Evolutionary conservation across 805 yeast species (phyloP).

Genomic region (Wickerhamiella galacta): DNA sequence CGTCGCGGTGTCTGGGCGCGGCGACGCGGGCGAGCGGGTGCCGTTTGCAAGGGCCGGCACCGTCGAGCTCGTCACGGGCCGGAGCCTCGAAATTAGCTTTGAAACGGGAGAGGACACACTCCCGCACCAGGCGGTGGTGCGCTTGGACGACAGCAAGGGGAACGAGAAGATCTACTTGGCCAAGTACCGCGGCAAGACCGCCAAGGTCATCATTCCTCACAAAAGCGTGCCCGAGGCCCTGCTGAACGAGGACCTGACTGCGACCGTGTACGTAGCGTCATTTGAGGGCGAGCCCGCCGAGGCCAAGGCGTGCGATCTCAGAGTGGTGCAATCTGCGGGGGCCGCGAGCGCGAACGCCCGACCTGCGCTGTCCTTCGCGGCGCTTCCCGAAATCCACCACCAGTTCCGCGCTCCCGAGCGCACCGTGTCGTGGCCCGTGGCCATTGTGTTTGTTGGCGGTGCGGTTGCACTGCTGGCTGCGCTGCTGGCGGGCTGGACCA

Average conservation of each 20-base stretch:
- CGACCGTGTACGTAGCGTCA: conserved; percentile 18
- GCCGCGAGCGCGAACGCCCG: too few species aligned
- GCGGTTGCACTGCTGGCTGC: conserved; percentile 28
- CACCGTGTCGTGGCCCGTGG: conserved; percentile 35
- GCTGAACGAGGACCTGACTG: conserved; percentile 13
- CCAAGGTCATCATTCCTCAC: conserved; percentile 19
- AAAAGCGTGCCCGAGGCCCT: conserved; percentile 20
- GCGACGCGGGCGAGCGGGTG: conserved; percentile 11
- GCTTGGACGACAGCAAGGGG: conserved; percentile 5
- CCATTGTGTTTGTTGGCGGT: conserved; percentile 33
- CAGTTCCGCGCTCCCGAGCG: conserved; percentile 38
- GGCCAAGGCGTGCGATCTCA: conserved; percentile 11
- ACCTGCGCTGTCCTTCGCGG: conserved; percentile 21
- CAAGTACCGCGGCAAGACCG: conserved; percentile 19
- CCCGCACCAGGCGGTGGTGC: conserved; percentile 11
- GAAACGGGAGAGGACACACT: conserved; percentile 7
- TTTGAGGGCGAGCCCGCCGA: conserved; percentile 12
- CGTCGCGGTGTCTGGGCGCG: conserved; percentile 12
- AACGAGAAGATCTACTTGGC: conserved; percentile 13
- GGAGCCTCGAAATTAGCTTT: conserved; percentile 10
- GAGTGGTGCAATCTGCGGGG: too few species aligned
- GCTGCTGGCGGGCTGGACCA: conserved; percentile 24
- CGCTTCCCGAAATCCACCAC: conserved; percentile 47
- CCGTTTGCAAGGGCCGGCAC: conserved; percentile 5
- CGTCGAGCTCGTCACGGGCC: conserved; percentile 8